phyloP scores from a whole-genome alignment of 2,329 filamentous ascomycete species.

The Phyllosticta citrichinensis region DNA sequence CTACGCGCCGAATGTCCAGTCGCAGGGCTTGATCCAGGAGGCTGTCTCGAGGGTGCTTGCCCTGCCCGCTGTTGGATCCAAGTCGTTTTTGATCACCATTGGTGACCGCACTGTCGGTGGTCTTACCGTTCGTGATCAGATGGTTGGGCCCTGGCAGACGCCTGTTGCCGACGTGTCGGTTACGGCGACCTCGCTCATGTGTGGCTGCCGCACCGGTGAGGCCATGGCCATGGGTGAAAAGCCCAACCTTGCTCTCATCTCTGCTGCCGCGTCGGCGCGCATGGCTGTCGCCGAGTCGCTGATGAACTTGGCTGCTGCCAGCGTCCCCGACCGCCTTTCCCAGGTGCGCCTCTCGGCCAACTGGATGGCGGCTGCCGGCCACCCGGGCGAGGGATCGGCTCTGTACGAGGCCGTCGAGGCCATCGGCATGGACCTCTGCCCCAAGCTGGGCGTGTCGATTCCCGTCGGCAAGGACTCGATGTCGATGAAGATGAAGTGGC shows the following conservation, averaged over 20 bases:
- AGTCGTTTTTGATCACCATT: constrained; percentile 95
- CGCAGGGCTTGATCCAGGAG: constrained; percentile 48
- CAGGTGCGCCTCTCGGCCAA: constrained; percentile 87
- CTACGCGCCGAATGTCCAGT: constrained; percentile 50
- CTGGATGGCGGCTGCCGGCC: constrained; percentile 97
- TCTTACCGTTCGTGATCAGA: constrained; percentile 79
- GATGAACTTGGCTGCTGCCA: constrained; percentile 81
- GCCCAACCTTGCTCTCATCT: constrained; percentile 80
- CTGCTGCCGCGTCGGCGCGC: constrained; percentile 76
- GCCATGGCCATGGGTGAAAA: constrained; percentile 98
- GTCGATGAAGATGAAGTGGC: constrained; percentile 98
- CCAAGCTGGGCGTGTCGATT: constrained; percentile 80
- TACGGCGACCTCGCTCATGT: constrained; percentile 69
- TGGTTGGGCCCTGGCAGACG: constrained; percentile 93
- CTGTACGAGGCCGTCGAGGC: constrained; percentile 91
- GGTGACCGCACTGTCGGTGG: constrained; percentile 88
- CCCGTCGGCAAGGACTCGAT: constrained; percentile 97
- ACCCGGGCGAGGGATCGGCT: constrained; percentile 83
- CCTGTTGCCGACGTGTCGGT: constrained; percentile 92
- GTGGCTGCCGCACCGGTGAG: constrained; percentile 69
- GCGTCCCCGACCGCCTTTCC: constrained; percentile 60
- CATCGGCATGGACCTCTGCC: constrained; percentile 86
- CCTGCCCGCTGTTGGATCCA: constrained; percentile 87
- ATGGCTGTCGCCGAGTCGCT: constrained; percentile 95
- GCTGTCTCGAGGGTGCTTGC: constrained; percentile 74